Base-by-base conservation (phyloP, 192 early-diverging fungal genomes). In the Coemansia sp. region DNA sequence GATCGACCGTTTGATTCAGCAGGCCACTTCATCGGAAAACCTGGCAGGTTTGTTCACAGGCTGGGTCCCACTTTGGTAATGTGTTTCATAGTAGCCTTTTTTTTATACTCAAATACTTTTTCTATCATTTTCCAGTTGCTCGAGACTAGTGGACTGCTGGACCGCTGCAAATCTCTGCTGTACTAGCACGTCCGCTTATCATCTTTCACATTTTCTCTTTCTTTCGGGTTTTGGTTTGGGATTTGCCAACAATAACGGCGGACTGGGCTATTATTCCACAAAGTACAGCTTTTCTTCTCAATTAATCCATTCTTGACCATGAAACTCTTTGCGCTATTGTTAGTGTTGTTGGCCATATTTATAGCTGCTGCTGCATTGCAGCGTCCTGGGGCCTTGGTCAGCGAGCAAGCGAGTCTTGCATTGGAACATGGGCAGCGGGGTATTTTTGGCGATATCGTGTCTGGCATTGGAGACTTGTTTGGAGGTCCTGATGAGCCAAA, bases 11-110 rank as follows among this genome's bases (percentile, higher is more conserved):
- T 78, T 98, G 58, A 95, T 98, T 23, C 78, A 88, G 63, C 93
- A 97, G 79, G 95, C 96, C 4, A 95, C 89, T 1, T 92, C 90
- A 5, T 68, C 94, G 9, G 96, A 96, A 53, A 98, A 98, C 72
- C 74, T 98, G 41, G 94, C 93, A 64, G 94, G 92, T 55, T 85
- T 89, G 68, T 92, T 82, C 64, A 73, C 84, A 68, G 89, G 87
- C 67, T 90, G 90, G 88, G 88, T 73, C 17, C 67, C 76, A 2
- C 64, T 85, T 12, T 84, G 82, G 84, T 85, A 74, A 59, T 55
- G 39, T 41, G 12, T 14, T 10, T 41, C 1, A 9, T 37, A 37
- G 36, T 37, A 37, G n/a, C n/a, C n/a, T n/a, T n/a, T n/a, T n/a
- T n/a, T n/a, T n/a, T n/a, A n/a, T n/a, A n/a, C n/a, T n/a, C n/a